Percentiles rank a stretch among this genome's conserved stretches.
These are phyloP conservation scores for Lactarius quietus DNA, from an alignment of 768 basidiomycete genomes.

Conservation along the genomic window DNA sequence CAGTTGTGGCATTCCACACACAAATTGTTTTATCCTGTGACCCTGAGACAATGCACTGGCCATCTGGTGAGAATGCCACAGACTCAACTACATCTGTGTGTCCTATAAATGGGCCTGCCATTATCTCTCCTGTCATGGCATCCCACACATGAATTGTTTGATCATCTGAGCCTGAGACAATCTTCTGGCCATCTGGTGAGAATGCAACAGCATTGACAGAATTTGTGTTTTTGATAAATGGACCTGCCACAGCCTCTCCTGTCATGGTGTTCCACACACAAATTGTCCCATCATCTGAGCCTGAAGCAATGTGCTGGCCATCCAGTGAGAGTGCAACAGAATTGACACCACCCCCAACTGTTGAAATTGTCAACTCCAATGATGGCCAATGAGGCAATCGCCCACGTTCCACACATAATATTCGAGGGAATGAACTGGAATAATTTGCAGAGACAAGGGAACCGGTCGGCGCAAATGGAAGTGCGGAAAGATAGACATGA, in stretches of 20 bases:
- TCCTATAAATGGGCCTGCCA: background rate
- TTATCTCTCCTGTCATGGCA: background rate
- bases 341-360: background rate
- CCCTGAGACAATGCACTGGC: conserved; percentile 14
- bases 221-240: too few relatives aligned
- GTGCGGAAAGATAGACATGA: background rate
- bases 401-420: background rate
- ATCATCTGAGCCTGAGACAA: background rate
- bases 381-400: background rate
- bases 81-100: background rate
- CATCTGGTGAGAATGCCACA: conserved; percentile 1
- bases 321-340: conserved; percentile 13
- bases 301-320: too few relatives aligned
- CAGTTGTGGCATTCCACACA: background rate
- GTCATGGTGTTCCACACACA: too few relatives aligned
- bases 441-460: background rate
- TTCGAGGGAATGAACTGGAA: background rate
- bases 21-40: background rate
- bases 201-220: background rate
- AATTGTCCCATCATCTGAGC: too few relatives aligned
- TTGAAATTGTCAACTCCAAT: background rate
- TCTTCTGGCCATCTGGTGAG: background rate
- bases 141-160: background rate
- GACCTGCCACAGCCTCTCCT: too few relatives aligned
- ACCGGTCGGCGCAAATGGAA: background rate